Base-by-base conservation (phyloP, 2,329 filamentous ascomycete species). In the Arthroderma sp. region DNA sequence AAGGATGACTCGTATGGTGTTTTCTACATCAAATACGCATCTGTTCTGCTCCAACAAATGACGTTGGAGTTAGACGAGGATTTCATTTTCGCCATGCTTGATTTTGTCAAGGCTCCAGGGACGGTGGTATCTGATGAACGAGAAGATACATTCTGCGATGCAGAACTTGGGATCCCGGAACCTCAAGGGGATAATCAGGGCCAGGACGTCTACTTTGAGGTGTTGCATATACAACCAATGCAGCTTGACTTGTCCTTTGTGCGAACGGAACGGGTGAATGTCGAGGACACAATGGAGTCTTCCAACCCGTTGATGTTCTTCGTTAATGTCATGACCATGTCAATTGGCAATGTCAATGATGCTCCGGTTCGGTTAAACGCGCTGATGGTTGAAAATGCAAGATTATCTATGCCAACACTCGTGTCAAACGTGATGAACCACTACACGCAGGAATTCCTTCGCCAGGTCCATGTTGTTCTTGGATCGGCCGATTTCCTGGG, bases 1-100 rank as follows among this genome's bases (percentile, higher is more conserved):
- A 98, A 98, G 68, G 91, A 98, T 57, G 89, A 98, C 58, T 94
- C 88, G 1, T 98, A 96, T 58, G 91, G 91, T 56, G 91, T 98
- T 22, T 70, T 95, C 6, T 98, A 98, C 65, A 88, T 98, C 73
- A 98, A 98, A 63, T 98, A 98, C 62, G 89, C 91, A 22, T 94
- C 89, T 0, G 65, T 98, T 38, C 70, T 98, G 30, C 70, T 98
- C 38, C 91, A 98, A 63, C 88, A 98, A 63, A 95, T 98, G 88
- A 98, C 91, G 0, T 73, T 98, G 2, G 91, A 98, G 55, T 80
- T 98, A 40, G 91, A 98, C 52, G 91, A 98, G 57, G 91, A 98
- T 61, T 98, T 98, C 65, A 88, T 98, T 46, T 94, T 94, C 61
- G 88, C 91, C 0, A 76, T 98, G 49, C 71, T 98, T 1, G 93